These are phyloP conservation scores for Cladosporium halotolerans DNA, from an alignment of 2,329 filamentous ascomycete genomes.

Conservation along the genomic window DNA sequence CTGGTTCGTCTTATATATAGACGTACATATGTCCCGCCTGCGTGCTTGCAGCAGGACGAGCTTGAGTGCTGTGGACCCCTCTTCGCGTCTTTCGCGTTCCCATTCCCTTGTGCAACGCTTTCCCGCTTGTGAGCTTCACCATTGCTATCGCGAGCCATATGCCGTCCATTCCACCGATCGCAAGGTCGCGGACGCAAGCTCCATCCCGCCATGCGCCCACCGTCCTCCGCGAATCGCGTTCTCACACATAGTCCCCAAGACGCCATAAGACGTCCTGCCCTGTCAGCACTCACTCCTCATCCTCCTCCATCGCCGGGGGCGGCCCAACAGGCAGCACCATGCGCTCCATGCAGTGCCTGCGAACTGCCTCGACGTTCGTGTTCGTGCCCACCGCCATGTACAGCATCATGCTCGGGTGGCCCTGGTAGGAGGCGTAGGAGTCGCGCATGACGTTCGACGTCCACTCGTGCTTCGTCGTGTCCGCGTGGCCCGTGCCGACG, in stretches of 20 bases:
- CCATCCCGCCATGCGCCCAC: no score
- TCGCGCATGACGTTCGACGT: conserved; percentile 92
- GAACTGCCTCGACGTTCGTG: conserved; percentile 68
- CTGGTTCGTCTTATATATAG: conserved; percentile 1
- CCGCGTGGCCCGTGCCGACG: conserved; percentile 90
- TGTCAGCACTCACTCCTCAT: neutral
- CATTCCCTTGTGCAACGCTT: no score
- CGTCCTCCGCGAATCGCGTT: no score
- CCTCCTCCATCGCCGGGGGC: conserved; percentile 7
- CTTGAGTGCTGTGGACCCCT: no score
- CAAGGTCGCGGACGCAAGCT: no score
- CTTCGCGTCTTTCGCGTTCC: no score
- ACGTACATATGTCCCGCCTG: conserved; percentile 2
- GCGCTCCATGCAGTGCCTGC: conserved; percentile 71
- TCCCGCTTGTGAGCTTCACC: no score
- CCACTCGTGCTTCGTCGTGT: conserved; percentile 98
- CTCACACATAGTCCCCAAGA: no score
- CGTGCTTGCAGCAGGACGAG: neutral
- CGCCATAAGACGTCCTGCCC: no score
- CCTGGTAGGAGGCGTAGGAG: conserved; percentile 80
- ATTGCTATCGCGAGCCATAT: no score
- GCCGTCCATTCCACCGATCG: no score
- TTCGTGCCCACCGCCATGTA: conserved; percentile 90
- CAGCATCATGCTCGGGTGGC: conserved; percentile 78
- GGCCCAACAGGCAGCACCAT: conserved; percentile 55